Conservation (phyloP, 228 moss, liverwort and hornwort species). For the Sphagnum magellanicum region DNA sequence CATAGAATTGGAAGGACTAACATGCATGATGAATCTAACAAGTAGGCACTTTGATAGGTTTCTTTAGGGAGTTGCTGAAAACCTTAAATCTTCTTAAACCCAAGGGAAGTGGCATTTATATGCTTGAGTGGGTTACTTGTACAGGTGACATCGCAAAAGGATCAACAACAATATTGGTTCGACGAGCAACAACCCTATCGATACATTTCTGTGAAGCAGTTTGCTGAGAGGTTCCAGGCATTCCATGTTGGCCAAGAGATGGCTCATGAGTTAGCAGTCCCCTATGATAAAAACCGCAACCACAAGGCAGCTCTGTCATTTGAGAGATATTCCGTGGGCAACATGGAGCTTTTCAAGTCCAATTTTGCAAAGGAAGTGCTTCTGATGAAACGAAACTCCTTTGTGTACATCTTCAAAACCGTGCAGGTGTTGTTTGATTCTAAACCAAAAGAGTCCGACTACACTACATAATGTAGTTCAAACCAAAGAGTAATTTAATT, state of each 20-base stretch:
- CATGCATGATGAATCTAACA: too few species aligned
- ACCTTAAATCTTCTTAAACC: too few species aligned
- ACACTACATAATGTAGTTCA: too few species aligned
- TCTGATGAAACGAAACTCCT: slow-evolving; percentile 67
- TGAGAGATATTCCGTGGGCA: slow-evolving; percentile 53
- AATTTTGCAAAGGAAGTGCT: slow-evolving; percentile 58
- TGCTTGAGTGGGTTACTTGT: not conserved
- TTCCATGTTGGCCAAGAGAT: slow-evolving; percentile 48
- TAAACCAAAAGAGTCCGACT: too few species aligned
- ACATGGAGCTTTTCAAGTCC: slow-evolving; percentile 54
- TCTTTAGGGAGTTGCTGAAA: too few species aligned
- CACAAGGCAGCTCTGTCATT: slow-evolving; percentile 66
- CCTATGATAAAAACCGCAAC: slow-evolving; percentile 57
- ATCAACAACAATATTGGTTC: slow-evolving; percentile 77
- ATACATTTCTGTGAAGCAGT: slow-evolving; percentile 54
- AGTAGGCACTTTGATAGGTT: too few species aligned
- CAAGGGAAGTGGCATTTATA: not conserved
- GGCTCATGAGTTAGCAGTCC: slow-evolving; percentile 39
- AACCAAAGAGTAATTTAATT: too few species aligned
- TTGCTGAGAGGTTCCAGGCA: slow-evolving; percentile 42
- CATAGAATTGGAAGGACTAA: too few species aligned
- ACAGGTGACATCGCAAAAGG: slow-evolving; percentile 79
- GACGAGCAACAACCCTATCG: slow-evolving; percentile 38
- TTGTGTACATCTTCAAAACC: slow-evolving; percentile 64
- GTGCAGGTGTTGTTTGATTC: slow-evolving; percentile 26